Base-by-base conservation (phyloP, 306 rosid species). In the Oemleria cerasiformis region DNA sequence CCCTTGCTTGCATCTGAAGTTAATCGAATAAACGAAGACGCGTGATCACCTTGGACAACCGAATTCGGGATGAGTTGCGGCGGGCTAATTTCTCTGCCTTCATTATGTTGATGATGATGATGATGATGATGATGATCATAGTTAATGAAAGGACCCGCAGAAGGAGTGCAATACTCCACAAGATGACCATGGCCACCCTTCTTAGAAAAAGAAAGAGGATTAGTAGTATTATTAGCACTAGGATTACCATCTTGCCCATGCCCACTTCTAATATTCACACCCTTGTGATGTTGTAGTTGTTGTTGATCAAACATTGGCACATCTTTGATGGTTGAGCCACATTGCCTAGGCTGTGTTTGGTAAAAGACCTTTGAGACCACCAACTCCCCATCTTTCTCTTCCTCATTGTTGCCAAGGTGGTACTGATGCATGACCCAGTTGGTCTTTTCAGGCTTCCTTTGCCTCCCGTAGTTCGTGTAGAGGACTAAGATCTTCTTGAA, bases 341-440 rank as follows among this genome's bases (percentile, higher is more conserved):
- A 79, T 51, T 91, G 96, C 75, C 96, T 85, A n/a, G 97, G 96
- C 23, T 89, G 96, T 25, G 89, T 89, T 50, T 95, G 96, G 79
- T 82, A 91, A 82, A 95, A 95, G 12, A 95, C 96, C 75, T 95
- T 95, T 25, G 99, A 95, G 13, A 77, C 82, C 43, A 95, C 97
- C 17, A 89, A 54, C 66, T 95, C 92, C 15, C 97, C 99, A 65
- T 95, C 96, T 78, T 76, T 89, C 75, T 95, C 97, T 67, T 95
- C 92, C 84, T 95, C 99, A 17, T 74, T 85, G 23, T 47, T 76
- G 5, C 96, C 99, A 16, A 95, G 78, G 73, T 95, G 99, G 77
- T 95, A 95, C 55, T 95, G 99, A 77, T 95, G 97, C 96, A 95
- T 95, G 36, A 95, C 91, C 96, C 97, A 95, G 39, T 87, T 95